phyloP scores from a whole-genome alignment of 306 rosid genomes.

The Malus fusca region DNA sequence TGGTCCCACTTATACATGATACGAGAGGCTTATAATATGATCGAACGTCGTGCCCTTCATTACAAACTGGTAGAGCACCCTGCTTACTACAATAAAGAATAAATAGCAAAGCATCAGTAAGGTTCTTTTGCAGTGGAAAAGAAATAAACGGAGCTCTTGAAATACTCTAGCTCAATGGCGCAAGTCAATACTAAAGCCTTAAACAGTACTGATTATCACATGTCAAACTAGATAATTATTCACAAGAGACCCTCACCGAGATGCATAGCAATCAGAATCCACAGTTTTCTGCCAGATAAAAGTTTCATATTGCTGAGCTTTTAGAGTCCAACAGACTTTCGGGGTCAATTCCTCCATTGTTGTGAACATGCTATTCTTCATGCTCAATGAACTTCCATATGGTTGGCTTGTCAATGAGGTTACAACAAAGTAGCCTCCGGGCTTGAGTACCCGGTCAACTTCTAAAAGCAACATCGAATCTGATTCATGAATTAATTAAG shows the following conservation, averaged over 20 bases:
- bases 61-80: constrained; percentile 56
- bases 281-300: constrained; percentile 88
- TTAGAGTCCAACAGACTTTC: constrained; percentile 82
- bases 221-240: background rate
- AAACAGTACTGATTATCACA: background rate
- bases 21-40: constrained; percentile 73
- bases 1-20: constrained; percentile 79
- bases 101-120: constrained; percentile 3
- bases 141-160: constrained; percentile 6
- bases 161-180: constrained; percentile 13
- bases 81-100: constrained; percentile 47
- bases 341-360: constrained; percentile 64
- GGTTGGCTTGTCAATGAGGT: constrained; percentile 69
- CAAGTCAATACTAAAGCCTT: constrained; percentile 20
- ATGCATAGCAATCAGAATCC: constrained; percentile 58
- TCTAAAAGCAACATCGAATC: constrained; percentile 80
- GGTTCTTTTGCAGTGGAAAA: constrained; percentile 3
- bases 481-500: constrained; percentile 34
- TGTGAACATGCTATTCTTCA: constrained; percentile 44
- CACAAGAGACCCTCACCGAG: constrained; percentile 48
- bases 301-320: constrained; percentile 89
- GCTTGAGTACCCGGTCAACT: constrained; percentile 92
- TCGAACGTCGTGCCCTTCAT: constrained; percentile 46
- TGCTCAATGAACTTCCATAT: constrained; percentile 51
- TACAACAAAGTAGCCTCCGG: constrained; percentile 96